A percentile compares a stretch with the other conserved stretches of the same genome.
phyloP scores from a whole-genome alignment of 257 asterid species.

The Solanum pinnatisectum region DNA sequence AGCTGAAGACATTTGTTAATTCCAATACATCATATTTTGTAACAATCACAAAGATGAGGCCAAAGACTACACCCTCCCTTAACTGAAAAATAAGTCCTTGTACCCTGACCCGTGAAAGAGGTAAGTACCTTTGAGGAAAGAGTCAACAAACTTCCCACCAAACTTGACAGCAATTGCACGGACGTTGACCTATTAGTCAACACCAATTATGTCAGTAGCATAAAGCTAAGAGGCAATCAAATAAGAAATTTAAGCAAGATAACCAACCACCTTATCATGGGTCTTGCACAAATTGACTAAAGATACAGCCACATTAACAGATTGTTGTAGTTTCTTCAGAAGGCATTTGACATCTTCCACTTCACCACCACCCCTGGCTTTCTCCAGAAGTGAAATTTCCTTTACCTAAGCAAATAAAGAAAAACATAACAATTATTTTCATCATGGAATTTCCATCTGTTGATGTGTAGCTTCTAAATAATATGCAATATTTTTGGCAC shows the following conservation, averaged over 20 bases:
- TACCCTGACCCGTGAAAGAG: neutral
- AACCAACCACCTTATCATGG: slow-evolving; percentile 46
- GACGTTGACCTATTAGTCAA: slow-evolving; percentile 47
- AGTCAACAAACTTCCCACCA: slow-evolving; percentile 76
- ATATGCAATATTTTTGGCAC: slow-evolving; percentile 15
- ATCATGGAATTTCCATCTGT: neutral
- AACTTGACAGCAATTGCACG: slow-evolving; percentile 78
- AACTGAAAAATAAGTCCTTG: neutral
- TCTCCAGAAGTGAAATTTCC: slow-evolving; percentile 45
- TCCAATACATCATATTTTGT: neutral
- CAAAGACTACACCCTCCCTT: neutral
- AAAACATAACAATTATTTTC: neutral
- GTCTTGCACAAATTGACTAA: slow-evolving; percentile 62
- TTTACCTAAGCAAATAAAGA: slow-evolving; percentile 36
- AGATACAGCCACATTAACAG: slow-evolving; percentile 60
- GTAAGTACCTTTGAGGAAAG: slow-evolving; percentile 68
- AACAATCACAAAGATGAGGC: neutral
- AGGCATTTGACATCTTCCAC: slow-evolving; percentile 36
- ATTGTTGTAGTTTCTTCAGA: slow-evolving; percentile 53
- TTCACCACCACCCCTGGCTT: slow-evolving; percentile 40
- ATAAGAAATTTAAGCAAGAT: neutral
- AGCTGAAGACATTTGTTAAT: slow-evolving; percentile 32
- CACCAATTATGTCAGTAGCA: slow-evolving; percentile 8
- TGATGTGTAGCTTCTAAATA: neutral
- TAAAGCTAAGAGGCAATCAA: neutral